phyloP scores from a whole-genome alignment of 441 rosid species.

The Jatropha multifida region DNA sequence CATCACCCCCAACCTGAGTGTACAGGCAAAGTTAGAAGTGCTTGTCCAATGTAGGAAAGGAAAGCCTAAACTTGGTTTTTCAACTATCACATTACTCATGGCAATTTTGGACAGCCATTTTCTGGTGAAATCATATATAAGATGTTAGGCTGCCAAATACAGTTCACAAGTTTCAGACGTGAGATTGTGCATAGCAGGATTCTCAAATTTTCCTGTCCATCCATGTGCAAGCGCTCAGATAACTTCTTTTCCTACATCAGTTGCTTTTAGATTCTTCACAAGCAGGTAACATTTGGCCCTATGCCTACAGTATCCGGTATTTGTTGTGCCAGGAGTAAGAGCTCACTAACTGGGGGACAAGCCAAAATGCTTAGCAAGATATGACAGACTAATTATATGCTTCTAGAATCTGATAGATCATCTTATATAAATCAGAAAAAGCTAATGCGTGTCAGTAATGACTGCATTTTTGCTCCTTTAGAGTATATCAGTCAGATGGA shows the following conservation, averaged over 20 bases:
- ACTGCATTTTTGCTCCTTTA: neutral
- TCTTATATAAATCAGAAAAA: neutral
- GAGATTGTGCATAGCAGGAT: neutral
- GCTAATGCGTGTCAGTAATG: neutral
- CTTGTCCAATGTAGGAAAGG: conserved; percentile 9
- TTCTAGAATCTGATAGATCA: neutral
- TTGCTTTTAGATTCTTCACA: neutral
- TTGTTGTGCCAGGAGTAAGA: neutral
- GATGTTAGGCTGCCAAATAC: neutral
- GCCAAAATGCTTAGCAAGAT: neutral
- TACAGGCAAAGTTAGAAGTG: conserved; percentile 22
- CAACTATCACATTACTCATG: neutral
- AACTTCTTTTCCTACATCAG: neutral
- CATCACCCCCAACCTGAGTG: conserved; percentile 68
- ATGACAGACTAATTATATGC: neutral
- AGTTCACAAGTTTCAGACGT: neutral
- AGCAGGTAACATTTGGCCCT: neutral
- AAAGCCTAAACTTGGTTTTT: neutral
- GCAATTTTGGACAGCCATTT: neutral
- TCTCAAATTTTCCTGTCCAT: neutral
- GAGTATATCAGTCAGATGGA: conserved; percentile 2
- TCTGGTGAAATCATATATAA: neutral
- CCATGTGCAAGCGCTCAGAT: neutral
- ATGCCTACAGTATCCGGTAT: neutral
- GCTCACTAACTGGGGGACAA: neutral